Conservation (phyloP, 106 monocot genomes). For the Dendrobium nobile region DNA sequence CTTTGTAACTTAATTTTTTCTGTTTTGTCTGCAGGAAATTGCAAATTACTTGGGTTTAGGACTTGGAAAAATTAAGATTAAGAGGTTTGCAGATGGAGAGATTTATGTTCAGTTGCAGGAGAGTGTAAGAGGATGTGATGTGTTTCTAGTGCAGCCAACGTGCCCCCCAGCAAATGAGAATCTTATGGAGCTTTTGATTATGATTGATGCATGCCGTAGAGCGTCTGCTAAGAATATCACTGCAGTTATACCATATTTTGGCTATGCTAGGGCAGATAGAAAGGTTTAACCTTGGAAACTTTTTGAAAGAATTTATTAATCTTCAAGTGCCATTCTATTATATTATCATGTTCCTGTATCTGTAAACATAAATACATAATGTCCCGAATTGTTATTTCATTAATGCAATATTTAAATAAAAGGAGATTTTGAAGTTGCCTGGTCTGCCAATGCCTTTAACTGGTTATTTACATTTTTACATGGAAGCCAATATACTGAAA, state of each 20-base stretch:
- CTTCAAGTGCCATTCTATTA: neutral
- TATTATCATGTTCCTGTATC: neutral
- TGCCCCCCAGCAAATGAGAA: slow-evolving; percentile 92
- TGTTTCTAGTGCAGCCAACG: slow-evolving; percentile 84
- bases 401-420: neutral
- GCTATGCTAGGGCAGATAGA: slow-evolving; percentile 91
- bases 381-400: neutral
- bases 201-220: slow-evolving; percentile 92
- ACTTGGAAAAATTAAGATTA: slow-evolving; percentile 81
- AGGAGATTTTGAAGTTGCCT: neutral
- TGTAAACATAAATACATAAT: neutral
- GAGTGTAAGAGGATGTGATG: slow-evolving; percentile 87
- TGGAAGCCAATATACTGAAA: neutral
- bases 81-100: slow-evolving; percentile 91
- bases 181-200: slow-evolving; percentile 87
- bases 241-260: slow-evolving; percentile 88
- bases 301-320: neutral
- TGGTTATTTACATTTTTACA: neutral
- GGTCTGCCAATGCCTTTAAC: neutral
- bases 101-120: slow-evolving; percentile 91
- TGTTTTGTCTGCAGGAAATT: slow-evolving; percentile 46
- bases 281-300: slow-evolving; percentile 34
- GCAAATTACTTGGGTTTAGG: slow-evolving; percentile 77
- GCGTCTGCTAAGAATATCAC: slow-evolving; percentile 91
- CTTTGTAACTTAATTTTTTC: neutral